Conservation (phyloP, 306 rosid species). For the Gastrolobium bilobum region DNA sequence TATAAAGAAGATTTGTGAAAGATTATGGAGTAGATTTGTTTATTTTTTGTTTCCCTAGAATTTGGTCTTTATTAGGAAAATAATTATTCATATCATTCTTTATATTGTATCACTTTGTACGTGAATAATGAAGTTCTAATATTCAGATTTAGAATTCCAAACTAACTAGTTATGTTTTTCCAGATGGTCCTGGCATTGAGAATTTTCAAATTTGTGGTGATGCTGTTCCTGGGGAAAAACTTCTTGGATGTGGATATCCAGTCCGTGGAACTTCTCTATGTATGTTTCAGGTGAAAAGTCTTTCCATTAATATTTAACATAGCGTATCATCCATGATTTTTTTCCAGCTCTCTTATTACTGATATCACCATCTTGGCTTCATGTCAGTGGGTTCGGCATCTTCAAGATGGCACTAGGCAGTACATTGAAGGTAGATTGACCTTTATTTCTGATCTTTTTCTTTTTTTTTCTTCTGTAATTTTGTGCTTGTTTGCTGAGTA, state of each 20-base stretch:
- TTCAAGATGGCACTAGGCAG: conserved; percentile 94
- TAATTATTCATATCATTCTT: too few species aligned
- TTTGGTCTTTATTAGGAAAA: too few species aligned
- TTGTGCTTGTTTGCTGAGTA: conserved; percentile 24
- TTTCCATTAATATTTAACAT: conserved; percentile 26
- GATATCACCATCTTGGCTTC: conserved; percentile 44
- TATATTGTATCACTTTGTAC: too few species aligned
- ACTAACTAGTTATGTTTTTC: conserved; percentile 48
- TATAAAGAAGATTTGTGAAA: too few species aligned
- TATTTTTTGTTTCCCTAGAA: too few species aligned
- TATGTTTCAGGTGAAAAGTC: conserved; percentile 89
- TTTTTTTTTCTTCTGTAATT: not conserved
- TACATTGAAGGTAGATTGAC: conserved; percentile 86
- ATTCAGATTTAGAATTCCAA: too few species aligned
- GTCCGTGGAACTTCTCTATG: conserved; percentile 92
- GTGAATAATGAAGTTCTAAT: too few species aligned
- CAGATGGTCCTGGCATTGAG: conserved; percentile 88
- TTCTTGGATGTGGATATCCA: conserved; percentile 97
- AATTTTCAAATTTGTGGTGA: conserved; percentile 92
- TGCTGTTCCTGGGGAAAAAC: conserved; percentile 83
- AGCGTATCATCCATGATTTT: conserved; percentile 31
- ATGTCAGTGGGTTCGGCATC: conserved; percentile 97
- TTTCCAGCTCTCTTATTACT: conserved; percentile 22
- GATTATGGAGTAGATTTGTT: too few species aligned
- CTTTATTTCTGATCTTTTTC: not conserved